These are phyloP conservation scores for Ophiostoma sp. DNA, from an alignment of 2,329 filamentous ascomycete species.

Conservation along the genomic window DNA sequence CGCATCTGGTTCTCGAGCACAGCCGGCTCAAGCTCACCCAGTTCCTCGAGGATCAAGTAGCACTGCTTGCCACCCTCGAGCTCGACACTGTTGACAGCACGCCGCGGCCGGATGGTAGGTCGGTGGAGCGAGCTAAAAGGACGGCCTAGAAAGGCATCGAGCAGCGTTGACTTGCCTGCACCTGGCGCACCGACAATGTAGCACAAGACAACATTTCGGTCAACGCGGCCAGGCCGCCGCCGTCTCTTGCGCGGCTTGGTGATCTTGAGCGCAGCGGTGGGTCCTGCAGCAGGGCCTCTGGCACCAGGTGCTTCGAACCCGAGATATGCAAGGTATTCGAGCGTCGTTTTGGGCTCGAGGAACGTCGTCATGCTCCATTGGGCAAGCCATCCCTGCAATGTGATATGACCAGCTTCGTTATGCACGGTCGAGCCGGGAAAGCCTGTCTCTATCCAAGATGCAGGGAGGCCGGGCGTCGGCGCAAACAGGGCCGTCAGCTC, in stretches of 20 bases:
- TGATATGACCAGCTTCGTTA: slow-evolving; percentile 92
- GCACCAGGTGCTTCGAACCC: slow-evolving; percentile 68
- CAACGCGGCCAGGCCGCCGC: slow-evolving; percentile 74
- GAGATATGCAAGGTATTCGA: slow-evolving; percentile 93
- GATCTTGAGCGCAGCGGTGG: slow-evolving; percentile 76
- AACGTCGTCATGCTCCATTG: slow-evolving; percentile 99
- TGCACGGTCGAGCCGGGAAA: slow-evolving; percentile 93
- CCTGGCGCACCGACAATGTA: slow-evolving; percentile 82
- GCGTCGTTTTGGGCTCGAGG: slow-evolving; percentile 85
- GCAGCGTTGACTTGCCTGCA: slow-evolving; percentile 83
- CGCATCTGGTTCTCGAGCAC: slow-evolving; percentile 88
- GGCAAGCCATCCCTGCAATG: slow-evolving; percentile 92
- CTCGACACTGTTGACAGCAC: slow-evolving; percentile 93
- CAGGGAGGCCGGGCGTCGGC: slow-evolving; percentile 82
- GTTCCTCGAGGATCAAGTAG: slow-evolving; percentile 90
- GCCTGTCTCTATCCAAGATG: slow-evolving; percentile 78
- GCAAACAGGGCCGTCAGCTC: slow-evolving; percentile 85
- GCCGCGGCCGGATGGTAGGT: slow-evolving; percentile 89
- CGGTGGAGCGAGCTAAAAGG: slow-evolving; percentile 80
- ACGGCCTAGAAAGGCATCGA: slow-evolving; percentile 85
- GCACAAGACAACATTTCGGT: slow-evolving; percentile 89
- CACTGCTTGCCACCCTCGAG: slow-evolving; percentile 93
- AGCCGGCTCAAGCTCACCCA: slow-evolving; percentile 90
- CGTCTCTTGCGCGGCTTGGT: slow-evolving; percentile 87
- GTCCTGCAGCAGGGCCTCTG: slow-evolving; percentile 16